Conservation (phyloP, 2,329 filamentous ascomycete species). For the Aspergillus brasiliensis region DNA sequence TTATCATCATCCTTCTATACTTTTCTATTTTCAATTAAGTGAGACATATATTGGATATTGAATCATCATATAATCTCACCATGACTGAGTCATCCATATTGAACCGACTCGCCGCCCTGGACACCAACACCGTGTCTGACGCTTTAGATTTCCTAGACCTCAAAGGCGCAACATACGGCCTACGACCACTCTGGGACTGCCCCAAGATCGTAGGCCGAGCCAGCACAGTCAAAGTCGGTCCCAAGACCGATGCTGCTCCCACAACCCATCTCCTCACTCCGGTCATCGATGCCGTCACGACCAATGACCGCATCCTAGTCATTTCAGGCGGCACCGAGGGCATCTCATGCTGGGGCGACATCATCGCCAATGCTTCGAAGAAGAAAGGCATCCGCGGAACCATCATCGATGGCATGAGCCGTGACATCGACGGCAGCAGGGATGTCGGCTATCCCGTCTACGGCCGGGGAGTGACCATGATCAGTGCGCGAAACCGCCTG, state of each 20-base stretch:
- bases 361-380: conserved; percentile 26
- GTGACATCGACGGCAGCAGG: conserved; percentile 37
- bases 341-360: conserved; percentile 29
- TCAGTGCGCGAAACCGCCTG: conserved; percentile 36
- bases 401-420: conserved; percentile 36
- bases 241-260: conserved; percentile 13
- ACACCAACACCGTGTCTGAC: conserved; percentile 28
- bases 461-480: conserved; percentile 35
- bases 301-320: conserved; percentile 24
- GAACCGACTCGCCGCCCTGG: conserved; percentile 20
- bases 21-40: too few relatives aligned
- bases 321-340: conserved; percentile 22
- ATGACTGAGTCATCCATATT: conserved; percentile 14
- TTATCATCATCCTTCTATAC: too few relatives aligned
- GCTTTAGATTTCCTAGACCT: conserved; percentile 26
- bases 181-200: conserved; percentile 27
- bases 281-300: conserved; percentile 21
- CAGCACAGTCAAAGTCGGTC: conserved; percentile 24
- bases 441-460: conserved; percentile 38
- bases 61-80: background rate
- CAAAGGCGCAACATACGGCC: conserved; percentile 24
- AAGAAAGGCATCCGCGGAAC: conserved; percentile 31
- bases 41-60: too few relatives aligned
- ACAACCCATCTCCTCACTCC: conserved; percentile 20
- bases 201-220: conserved; percentile 25